A percentile compares a stretch with the other conserved stretches of the same genome.
phyloP scores from a whole-genome alignment of 345 rosid species.

The Punica granatum region DNA sequence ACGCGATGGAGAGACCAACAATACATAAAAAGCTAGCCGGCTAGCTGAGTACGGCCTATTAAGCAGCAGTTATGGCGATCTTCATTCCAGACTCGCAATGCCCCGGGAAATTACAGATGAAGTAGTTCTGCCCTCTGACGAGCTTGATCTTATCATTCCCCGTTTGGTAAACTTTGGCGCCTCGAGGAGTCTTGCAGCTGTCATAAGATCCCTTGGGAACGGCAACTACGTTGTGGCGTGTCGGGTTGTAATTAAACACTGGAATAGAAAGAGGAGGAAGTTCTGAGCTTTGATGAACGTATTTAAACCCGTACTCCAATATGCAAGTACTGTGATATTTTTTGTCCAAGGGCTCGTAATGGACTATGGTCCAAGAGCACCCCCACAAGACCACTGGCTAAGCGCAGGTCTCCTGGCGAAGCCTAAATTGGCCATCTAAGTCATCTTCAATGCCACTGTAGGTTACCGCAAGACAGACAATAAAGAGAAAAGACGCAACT shows the following conservation, averaged over 20 bases:
- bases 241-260: conserved; percentile 12
- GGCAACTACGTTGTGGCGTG: conserved; percentile 7
- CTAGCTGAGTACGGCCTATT: neutral
- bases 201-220: conserved; percentile 5
- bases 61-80: conserved; percentile 5
- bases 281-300: neutral
- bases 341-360: neutral
- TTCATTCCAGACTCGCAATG: conserved; percentile 15
- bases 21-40: neutral
- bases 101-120: conserved; percentile 12
- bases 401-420: neutral
- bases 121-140: conserved; percentile 11
- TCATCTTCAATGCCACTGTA: no score
- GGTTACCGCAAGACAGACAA: no score
- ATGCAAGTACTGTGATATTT: neutral
- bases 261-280: neutral
- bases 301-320: neutral
- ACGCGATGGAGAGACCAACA: neutral
- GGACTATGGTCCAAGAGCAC: neutral
- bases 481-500: neutral
- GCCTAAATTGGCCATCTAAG: neutral
- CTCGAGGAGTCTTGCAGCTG: conserved; percentile 3
- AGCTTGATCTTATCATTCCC: conserved; percentile 13
- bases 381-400: neutral
- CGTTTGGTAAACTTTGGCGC: neutral